Percentiles rank a stretch among this genome's conserved stretches.
Conservation (phyloP, 192 early-diverging fungal species). For the Coemansia sp. region DNA sequence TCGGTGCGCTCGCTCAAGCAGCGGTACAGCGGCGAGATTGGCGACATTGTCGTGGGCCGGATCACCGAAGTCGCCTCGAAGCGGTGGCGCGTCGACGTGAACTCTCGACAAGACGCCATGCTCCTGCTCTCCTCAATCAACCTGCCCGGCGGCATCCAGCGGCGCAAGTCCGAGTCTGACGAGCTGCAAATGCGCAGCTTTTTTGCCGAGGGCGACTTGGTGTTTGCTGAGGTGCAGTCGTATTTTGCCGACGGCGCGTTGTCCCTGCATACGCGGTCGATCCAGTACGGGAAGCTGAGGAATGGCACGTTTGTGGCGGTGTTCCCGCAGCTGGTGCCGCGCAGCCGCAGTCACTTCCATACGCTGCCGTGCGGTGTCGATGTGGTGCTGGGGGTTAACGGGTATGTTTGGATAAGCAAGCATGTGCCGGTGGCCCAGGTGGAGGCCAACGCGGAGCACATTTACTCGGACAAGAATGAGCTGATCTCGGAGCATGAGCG, state of each 20-base stretch:
- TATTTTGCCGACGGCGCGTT: slow-evolving; percentile 85
- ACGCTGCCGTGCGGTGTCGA: slow-evolving; percentile 88
- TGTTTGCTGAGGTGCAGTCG: slow-evolving; percentile 86
- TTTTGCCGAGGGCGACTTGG: slow-evolving; percentile 89
- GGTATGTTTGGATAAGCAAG: slow-evolving; percentile 94
- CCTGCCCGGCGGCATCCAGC: slow-evolving; percentile 90
- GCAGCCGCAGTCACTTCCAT: slow-evolving; percentile 94
- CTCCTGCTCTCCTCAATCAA: slow-evolving; percentile 87
- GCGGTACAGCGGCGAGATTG: slow-evolving; percentile 90
- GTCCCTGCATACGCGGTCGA: slow-evolving; percentile 83
- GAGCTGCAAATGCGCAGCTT: slow-evolving; percentile 95
- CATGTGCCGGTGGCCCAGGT: slow-evolving; percentile 57
- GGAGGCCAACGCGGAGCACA: slow-evolving; percentile 72
- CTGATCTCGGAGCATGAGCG: slow-evolving; percentile 69
- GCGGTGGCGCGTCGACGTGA: slow-evolving; percentile 94
- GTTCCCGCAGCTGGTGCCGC: slow-evolving; percentile 82
- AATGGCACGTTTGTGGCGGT: slow-evolving; percentile 79
- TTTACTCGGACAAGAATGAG: slow-evolving; percentile 90
- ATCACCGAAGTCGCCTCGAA: slow-evolving; percentile 86
- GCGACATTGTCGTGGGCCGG: slow-evolving; percentile 93
- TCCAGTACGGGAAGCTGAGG: slow-evolving; percentile 85
- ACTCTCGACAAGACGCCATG: slow-evolving; percentile 79
- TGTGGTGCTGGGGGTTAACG: slow-evolving; percentile 91
- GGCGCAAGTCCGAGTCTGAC: slow-evolving; percentile 92
- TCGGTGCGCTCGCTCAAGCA: slow-evolving; percentile 83